phyloP scores from a whole-genome alignment of 352 stramenopile genomes.

The Phytophthora tubulina region DNA sequence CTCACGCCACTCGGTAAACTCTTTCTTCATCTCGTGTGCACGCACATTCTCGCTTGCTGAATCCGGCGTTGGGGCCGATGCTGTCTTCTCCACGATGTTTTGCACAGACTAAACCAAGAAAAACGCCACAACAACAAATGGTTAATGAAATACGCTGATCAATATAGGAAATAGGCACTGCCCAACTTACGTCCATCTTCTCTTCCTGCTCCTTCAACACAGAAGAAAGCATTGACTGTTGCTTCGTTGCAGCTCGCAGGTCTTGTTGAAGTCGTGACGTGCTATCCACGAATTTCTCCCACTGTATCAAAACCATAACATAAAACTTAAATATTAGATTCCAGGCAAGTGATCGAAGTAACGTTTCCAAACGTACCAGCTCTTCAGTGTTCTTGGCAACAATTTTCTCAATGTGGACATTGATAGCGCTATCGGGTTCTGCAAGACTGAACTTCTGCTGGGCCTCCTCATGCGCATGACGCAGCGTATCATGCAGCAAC shows the following conservation, averaged over 20 bases:
- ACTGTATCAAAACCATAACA: conserved; percentile 38
- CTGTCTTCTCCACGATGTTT: conserved; percentile 35
- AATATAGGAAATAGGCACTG: not conserved
- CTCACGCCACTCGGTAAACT: conserved; percentile 46
- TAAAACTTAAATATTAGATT: not conserved
- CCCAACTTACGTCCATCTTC: conserved; percentile 52
- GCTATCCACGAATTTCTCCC: conserved; percentile 62
- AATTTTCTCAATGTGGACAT: conserved; percentile 76
- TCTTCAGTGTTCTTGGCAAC: conserved; percentile 72
- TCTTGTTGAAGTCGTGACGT: conserved; percentile 48
- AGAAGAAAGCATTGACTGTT: conserved; percentile 43
- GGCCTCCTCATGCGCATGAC: conserved; percentile 62
- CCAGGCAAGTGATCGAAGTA: not conserved
- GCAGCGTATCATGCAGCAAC: conserved; percentile 65
- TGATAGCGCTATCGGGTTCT: conserved; percentile 62
- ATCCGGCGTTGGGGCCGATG: conserved; percentile 7
- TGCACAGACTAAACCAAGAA: conserved; percentile 31
- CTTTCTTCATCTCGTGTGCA: conserved; percentile 36
- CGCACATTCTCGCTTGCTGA: conserved; percentile 11
- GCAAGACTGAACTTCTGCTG: conserved; percentile 70
- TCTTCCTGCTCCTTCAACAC: conserved; percentile 50
- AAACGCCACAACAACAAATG: conserved; percentile 2
- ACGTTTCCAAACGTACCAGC: conserved; percentile 48
- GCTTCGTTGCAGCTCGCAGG: conserved; percentile 31
- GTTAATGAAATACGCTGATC: conserved; percentile 13